A percentile compares a stretch with the other conserved stretches of the same genome.
These are phyloP conservation scores for Peronospora destructor DNA, from an alignment of 352 stramenopile species.

Conservation along the genomic window DNA sequence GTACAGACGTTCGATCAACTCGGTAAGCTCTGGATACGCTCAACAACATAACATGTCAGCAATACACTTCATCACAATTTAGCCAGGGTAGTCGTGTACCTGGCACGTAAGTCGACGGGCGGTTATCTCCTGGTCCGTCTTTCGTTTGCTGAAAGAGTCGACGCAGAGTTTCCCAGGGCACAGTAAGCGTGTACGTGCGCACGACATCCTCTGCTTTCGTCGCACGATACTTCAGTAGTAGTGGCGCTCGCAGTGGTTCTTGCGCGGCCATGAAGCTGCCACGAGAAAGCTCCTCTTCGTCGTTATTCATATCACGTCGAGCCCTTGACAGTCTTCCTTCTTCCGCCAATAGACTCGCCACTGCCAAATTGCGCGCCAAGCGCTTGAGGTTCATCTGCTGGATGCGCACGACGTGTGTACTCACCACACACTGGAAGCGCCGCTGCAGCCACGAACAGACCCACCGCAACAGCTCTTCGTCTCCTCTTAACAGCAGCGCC, in stretches of 20 bases:
- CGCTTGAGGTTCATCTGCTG: slow-evolving; percentile 43
- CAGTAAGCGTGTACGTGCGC: slow-evolving; percentile 52
- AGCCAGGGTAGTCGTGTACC: slow-evolving; percentile 12
- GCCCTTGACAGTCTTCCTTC: slow-evolving; percentile 2
- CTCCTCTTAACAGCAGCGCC: slow-evolving; percentile 50
- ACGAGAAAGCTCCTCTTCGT: slow-evolving; percentile 5
- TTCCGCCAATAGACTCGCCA: slow-evolving; percentile 36
- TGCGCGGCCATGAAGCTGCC: slow-evolving; percentile 3
- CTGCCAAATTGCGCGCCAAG: slow-evolving; percentile 40
- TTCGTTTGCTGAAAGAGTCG: slow-evolving; percentile 38
- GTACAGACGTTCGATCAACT: slow-evolving; percentile 47
- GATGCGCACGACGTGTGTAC: slow-evolving; percentile 40
- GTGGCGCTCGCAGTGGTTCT: slow-evolving; percentile 25
- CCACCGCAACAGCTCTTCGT: slow-evolving; percentile 46
- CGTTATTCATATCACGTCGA: slow-evolving; percentile 9
- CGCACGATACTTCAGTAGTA: slow-evolving; percentile 46
- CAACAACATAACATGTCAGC: slow-evolving; percentile 10
- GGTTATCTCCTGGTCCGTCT: slow-evolving; percentile 11
- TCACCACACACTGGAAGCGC: slow-evolving; percentile 67
- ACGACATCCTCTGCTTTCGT: slow-evolving; percentile 36
- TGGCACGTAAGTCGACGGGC: slow-evolving; percentile 19
- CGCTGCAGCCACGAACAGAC: slow-evolving; percentile 60
- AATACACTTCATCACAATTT: slow-evolving; percentile 6
- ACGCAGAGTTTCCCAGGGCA: slow-evolving; percentile 43
- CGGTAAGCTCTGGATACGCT: slow-evolving; percentile 38